These are phyloP conservation scores for Laburnicola sp. DNA, from an alignment of 2,329 filamentous ascomycete species.

Conservation along the genomic window DNA sequence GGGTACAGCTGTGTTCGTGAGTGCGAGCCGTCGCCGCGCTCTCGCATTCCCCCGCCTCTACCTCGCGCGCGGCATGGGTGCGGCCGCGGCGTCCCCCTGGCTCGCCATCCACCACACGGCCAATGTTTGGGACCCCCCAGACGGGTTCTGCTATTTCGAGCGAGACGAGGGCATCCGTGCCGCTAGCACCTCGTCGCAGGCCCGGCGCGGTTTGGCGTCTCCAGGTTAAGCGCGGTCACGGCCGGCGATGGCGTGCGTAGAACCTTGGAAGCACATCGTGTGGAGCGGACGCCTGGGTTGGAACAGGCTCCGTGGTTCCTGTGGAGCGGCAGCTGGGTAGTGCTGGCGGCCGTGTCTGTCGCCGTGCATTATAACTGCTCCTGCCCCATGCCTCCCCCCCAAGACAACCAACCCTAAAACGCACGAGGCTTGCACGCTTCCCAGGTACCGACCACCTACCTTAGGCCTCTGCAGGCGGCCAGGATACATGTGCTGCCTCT, in stretches of 20 bases:
- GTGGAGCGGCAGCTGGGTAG: constrained; percentile 18
- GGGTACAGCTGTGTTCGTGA: background rate
- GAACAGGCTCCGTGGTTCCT: constrained; percentile 30
- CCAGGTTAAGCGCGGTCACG: constrained; percentile 19
- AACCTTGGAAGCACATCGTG: constrained; percentile 17
- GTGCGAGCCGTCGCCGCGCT: background rate
- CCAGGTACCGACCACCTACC: background rate
- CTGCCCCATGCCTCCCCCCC: constrained; percentile 19
- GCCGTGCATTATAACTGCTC: constrained; percentile 36
- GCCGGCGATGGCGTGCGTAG: constrained; percentile 31
- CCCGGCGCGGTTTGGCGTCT: constrained; percentile 13
- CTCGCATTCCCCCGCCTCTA: background rate
- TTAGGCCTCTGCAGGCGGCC: constrained; percentile 14
- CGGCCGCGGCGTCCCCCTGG: constrained; percentile 19
- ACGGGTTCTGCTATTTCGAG: constrained; percentile 35
- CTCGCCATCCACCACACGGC: constrained; percentile 26
- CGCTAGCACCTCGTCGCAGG: constrained; percentile 23
- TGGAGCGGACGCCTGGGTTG: constrained; percentile 16
- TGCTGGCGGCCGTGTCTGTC: constrained; percentile 23
- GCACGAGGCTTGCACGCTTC: constrained; percentile 29
- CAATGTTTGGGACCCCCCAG: constrained; percentile 31
- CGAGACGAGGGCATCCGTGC: constrained; percentile 24
- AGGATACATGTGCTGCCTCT: constrained; percentile 15
- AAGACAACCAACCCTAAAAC: constrained; percentile 23
- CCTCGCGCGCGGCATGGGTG: constrained; percentile 12